Percentiles rank a stretch among this genome's conserved stretches.
phyloP scores from a whole-genome alignment of 305 asterid species.

The Fraxinus albicans region DNA sequence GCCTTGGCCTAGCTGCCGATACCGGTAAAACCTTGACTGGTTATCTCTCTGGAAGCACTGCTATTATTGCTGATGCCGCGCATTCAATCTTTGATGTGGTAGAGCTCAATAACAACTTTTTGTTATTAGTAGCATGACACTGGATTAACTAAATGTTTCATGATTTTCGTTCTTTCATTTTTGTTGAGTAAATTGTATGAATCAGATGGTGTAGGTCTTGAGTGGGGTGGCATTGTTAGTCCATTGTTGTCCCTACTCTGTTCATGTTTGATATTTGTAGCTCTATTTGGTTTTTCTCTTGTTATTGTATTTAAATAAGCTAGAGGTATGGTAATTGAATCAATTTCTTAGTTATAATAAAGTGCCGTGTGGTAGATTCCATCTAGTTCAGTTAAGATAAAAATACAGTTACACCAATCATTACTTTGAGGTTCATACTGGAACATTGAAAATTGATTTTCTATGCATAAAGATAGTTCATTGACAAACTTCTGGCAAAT shows the following conservation, averaged over 20 bases:
- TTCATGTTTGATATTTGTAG: slow-evolving; percentile 36
- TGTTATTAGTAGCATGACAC: background rate
- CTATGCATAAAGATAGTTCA: background rate
- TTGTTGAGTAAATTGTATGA: background rate
- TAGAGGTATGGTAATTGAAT: background rate
- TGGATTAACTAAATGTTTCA: background rate
- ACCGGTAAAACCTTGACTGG: slow-evolving; percentile 63
- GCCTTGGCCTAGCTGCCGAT: slow-evolving; percentile 66
- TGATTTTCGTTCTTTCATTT: background rate
- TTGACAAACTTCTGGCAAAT: background rate
- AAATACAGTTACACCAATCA: background rate
- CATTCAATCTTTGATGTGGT: slow-evolving; percentile 94
- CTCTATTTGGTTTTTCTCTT: slow-evolving; percentile 9
- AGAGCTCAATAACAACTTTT: background rate
- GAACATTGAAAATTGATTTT: background rate
- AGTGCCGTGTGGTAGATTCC: background rate
- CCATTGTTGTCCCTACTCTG: slow-evolving; percentile 46
- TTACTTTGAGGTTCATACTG: background rate
- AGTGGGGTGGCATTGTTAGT: slow-evolving; percentile 87
- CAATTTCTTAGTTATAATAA: background rate
- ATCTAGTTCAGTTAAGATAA: background rate
- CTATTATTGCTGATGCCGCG: slow-evolving; percentile 93
- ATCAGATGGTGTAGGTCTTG: slow-evolving; percentile 59
- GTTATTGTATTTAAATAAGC: background rate
- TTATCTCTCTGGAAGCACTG: slow-evolving; percentile 86